Evolutionary conservation across 495 filamentous ascomycete species (phyloP).

Genomic region (Chaetomium fimeti): DNA sequence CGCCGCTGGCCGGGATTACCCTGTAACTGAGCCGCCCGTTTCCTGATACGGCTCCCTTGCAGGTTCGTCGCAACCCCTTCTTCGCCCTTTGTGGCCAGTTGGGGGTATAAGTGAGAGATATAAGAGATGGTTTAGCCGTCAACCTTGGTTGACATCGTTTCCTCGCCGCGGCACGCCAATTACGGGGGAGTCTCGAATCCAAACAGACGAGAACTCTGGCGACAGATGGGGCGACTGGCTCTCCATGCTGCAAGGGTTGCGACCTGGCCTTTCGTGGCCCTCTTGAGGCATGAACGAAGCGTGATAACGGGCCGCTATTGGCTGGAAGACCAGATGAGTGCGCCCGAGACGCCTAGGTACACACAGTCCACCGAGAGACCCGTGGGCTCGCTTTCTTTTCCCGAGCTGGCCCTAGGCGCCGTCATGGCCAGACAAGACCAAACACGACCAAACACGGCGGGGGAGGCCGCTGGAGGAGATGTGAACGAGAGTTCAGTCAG

Average conservation of each 20-base stretch:
- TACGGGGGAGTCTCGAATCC: constrained; percentile 22
- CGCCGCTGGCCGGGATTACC: constrained; percentile 27
- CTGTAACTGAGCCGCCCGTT: constrained; percentile 31
- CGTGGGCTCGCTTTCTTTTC: not conserved
- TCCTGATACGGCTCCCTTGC: constrained; percentile 34
- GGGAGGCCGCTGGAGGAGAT: not conserved
- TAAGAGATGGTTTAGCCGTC: constrained; percentile 31
- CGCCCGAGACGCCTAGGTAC: constrained; percentile 7
- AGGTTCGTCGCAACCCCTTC: constrained; percentile 24
- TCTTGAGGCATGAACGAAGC: constrained; percentile 20
- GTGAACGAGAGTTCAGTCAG: not conserved
- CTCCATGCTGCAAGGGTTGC: constrained; percentile 25
- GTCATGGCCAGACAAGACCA: not conserved
- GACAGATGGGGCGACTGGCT: constrained; percentile 24
- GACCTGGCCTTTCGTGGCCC: constrained; percentile 24
- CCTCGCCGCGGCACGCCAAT: constrained; percentile 22
- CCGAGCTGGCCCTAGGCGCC: not conserved
- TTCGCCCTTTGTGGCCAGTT: constrained; percentile 22
- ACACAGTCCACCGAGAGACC: constrained; percentile 10
- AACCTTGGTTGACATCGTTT: constrained; percentile 34
- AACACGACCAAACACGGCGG: not conserved
- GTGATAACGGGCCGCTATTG: constrained; percentile 18
- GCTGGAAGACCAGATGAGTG: constrained; percentile 12
- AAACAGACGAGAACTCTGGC: constrained; percentile 25
- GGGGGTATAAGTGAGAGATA: constrained; percentile 33